Percentiles rank a stretch among this genome's conserved stretches.
Evolutionary conservation across 2,329 filamentous ascomycete genomes (phyloP).

Genomic region (Ascochyta fabae): DNA sequence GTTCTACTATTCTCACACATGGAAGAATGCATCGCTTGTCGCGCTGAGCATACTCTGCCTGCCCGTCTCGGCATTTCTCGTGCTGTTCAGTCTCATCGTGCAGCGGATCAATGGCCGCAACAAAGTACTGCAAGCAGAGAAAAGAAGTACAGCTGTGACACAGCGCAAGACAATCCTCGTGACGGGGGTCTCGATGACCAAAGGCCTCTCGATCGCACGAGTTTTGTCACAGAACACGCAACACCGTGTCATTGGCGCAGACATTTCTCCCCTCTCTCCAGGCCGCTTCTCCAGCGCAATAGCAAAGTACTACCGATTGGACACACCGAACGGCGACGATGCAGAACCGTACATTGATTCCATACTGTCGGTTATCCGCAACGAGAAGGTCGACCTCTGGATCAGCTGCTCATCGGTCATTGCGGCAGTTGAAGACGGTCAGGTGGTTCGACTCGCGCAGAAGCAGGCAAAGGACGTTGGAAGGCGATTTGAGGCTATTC

Average conservation of each 20-base stretch:
- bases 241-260: slow-evolving; percentile 75
- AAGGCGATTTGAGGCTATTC: slow-evolving; percentile 67
- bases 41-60: slow-evolving; percentile 53
- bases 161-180: slow-evolving; percentile 66
- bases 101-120: slow-evolving; percentile 23
- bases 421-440: slow-evolving; percentile 69
- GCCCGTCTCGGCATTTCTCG: slow-evolving; percentile 53
- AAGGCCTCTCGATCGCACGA: slow-evolving; percentile 71
- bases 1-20: slow-evolving; percentile 50
- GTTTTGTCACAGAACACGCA: slow-evolving; percentile 66
- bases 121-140: slow-evolving; percentile 25
- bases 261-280: slow-evolving; percentile 55
- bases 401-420: slow-evolving; percentile 74
- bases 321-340: slow-evolving; percentile 43
- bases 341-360: slow-evolving; percentile 61
- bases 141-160: slow-evolving; percentile 19
- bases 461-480: slow-evolving; percentile 58
- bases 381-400: slow-evolving; percentile 73
- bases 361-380: slow-evolving; percentile 64
- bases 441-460: slow-evolving; percentile 57
- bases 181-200: slow-evolving; percentile 75
- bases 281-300: slow-evolving; percentile 65
- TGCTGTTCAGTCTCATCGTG: slow-evolving; percentile 32
- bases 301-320: slow-evolving; percentile 60
- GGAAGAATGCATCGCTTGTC: slow-evolving; percentile 59